Evolutionary conservation across 768 basidiomycete genomes (phyloP).

Genomic region (Lentinula sp.): DNA sequence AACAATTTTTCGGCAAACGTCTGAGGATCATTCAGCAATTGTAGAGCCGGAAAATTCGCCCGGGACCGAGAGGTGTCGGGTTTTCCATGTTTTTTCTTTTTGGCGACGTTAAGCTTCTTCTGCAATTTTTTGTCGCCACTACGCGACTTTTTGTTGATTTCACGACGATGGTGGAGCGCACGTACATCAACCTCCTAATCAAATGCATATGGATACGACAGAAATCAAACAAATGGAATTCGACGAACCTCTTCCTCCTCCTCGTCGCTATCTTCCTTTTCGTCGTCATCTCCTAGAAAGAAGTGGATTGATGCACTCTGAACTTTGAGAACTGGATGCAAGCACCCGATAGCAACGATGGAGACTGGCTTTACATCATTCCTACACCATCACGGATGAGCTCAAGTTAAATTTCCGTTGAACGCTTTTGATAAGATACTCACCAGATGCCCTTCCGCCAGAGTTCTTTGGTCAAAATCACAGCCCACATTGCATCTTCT

Average conservation of each 20-base stretch:
- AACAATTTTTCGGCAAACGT: slow-evolving; percentile 93
- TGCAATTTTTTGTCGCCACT: slow-evolving; percentile 77
- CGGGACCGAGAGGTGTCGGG: background rate
- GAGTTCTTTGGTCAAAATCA: slow-evolving; percentile 87
- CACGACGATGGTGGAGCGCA: slow-evolving; percentile 77
- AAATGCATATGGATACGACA: slow-evolving; percentile 10
- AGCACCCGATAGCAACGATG: slow-evolving; percentile 86
- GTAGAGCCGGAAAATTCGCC: slow-evolving; percentile 86
- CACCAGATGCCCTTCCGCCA: slow-evolving; percentile 93
- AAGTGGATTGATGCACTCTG: slow-evolving; percentile 94
- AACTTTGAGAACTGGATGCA: slow-evolving; percentile 91
- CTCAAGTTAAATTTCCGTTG: background rate
- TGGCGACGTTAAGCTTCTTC: slow-evolving; percentile 67
- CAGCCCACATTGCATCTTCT: slow-evolving; percentile 97
- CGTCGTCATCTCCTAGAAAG: slow-evolving; percentile 88
- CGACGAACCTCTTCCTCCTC: slow-evolving; percentile 52
- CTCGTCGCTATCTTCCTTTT: slow-evolving; percentile 65
- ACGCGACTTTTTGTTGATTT: slow-evolving; percentile 89
- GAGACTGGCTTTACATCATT: slow-evolving; percentile 89
- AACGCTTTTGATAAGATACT: slow-evolving; percentile 9
- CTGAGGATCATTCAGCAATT: slow-evolving; percentile 92
- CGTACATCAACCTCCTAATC: slow-evolving; percentile 59
- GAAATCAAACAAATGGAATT: background rate
- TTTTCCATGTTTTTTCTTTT: slow-evolving; percentile 39
- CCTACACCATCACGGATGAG: slow-evolving; percentile 34